A percentile compares a stretch with the other conserved stretches of the same genome.
Evolutionary conservation across 1,284 basidiomycete genomes (phyloP).

Genomic region (Leccinum pachyderme): DNA sequence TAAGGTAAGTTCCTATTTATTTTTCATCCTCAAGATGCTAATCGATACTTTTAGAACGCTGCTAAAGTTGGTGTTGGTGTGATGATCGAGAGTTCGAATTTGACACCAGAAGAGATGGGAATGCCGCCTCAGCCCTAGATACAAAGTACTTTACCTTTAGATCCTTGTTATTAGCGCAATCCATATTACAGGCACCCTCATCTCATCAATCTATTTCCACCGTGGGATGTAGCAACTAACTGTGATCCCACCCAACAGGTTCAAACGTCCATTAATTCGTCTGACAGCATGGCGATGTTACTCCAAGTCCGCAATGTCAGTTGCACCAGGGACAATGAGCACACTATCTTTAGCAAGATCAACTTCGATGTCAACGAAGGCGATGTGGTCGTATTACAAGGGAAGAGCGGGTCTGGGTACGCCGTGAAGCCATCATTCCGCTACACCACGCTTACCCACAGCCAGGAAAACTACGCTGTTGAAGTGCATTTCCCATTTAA

Average conservation of each 20-base stretch:
- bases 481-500: slow-evolving; percentile 80
- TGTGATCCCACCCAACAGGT: background rate
- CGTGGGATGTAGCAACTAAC: slow-evolving; percentile 19
- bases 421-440: slow-evolving; percentile 15
- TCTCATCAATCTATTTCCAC: slow-evolving; percentile 3
- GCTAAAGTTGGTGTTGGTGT: slow-evolving; percentile 95
- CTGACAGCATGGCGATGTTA: slow-evolving; percentile 16
- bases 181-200: slow-evolving; percentile 16
- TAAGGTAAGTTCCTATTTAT: slow-evolving; percentile 59
- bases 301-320: slow-evolving; percentile 27
- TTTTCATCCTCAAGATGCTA: slow-evolving; percentile 8
- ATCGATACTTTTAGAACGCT: slow-evolving; percentile 60
- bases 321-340: slow-evolving; percentile 28
- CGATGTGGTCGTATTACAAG: slow-evolving; percentile 72
- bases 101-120: slow-evolving; percentile 81
- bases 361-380: slow-evolving; percentile 62
- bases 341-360: slow-evolving; percentile 51
- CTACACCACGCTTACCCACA: slow-evolving; percentile 2
- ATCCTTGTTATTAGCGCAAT: slow-evolving; percentile 20
- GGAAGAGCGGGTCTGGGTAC: slow-evolving; percentile 70
- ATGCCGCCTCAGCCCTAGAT: slow-evolving; percentile 51
- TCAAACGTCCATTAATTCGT: background rate
- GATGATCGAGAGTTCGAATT: slow-evolving; percentile 84
- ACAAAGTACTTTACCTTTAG: slow-evolving; percentile 33
- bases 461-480: slow-evolving; percentile 74